Conservation (phyloP, 208 protist species). For the Tritrichomonas foetus region DNA sequence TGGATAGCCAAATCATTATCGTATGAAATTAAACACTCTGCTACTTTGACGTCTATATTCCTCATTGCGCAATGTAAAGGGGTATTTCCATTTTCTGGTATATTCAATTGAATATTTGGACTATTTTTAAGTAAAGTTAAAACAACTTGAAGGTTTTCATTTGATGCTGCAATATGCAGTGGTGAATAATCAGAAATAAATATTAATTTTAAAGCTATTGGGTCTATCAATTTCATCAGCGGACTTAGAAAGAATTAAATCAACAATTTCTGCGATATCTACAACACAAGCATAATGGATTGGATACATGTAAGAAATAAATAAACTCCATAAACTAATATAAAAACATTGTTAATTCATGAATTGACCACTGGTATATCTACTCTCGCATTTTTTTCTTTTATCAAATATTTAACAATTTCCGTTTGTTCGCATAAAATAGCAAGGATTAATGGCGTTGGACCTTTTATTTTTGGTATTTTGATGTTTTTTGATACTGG, state of each 20-base stretch:
- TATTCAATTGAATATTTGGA: not conserved
- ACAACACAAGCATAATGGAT: constrained; percentile 5
- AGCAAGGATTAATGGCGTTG: not conserved
- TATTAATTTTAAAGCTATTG: not conserved
- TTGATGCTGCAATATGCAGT: not conserved
- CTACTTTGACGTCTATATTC: not conserved
- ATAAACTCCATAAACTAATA: too few relatives aligned
- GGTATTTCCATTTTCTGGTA: not conserved
- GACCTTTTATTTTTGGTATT: not conserved
- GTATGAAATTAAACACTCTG: not conserved
- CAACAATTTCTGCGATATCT: not conserved
- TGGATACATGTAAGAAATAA: not conserved
- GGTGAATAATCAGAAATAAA: not conserved
- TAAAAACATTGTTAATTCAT: too few relatives aligned
- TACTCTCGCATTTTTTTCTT: not conserved
- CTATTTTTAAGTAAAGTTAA: not conserved
- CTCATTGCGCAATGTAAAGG: not conserved
- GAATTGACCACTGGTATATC: not conserved
- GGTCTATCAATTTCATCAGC: not conserved
- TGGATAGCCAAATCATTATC: not conserved
- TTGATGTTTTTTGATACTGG: not conserved
- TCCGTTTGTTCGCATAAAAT: constrained; percentile 13
- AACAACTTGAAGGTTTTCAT: not conserved
- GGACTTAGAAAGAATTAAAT: not conserved
- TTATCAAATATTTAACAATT: constrained; percentile 16